Evolutionary conservation across 345 rosid species (phyloP).

Genomic region (Geranium brycei): DNA sequence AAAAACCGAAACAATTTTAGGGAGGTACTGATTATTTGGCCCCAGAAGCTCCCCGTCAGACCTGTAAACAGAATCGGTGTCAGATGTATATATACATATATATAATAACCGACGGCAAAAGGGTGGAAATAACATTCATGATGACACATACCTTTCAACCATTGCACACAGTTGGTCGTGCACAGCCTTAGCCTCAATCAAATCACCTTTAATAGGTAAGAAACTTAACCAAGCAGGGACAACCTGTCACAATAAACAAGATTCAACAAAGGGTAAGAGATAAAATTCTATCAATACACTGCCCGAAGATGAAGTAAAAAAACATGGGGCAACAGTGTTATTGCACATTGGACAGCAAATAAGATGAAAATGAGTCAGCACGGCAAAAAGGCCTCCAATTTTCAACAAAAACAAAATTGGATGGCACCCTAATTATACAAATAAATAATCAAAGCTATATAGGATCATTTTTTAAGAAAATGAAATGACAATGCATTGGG

Average conservation of each 20-base stretch:
- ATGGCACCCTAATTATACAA: too few species aligned
- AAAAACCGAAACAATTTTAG: conserved; percentile 75
- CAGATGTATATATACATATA: too few species aligned
- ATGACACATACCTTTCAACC: conserved; percentile 66
- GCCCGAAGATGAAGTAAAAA: too few species aligned
- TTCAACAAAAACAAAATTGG: too few species aligned
- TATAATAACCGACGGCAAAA: neutral
- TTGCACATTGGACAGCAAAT: too few species aligned
- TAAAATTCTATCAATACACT: too few species aligned
- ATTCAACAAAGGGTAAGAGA: neutral
- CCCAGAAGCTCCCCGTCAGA: conserved; percentile 80
- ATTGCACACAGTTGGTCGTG: conserved; percentile 94
- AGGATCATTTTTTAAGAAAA: neutral
- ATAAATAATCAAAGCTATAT: neutral
- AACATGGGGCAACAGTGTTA: too few species aligned
- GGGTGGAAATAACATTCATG: neutral
- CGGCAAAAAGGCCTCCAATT: too few species aligned
- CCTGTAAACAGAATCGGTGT: conserved; percentile 29
- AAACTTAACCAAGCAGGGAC: conserved; percentile 98
- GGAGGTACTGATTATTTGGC: conserved; percentile 75
- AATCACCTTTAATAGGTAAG: conserved; percentile 82
- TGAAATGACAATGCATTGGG: neutral
- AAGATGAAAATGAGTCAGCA: too few species aligned
- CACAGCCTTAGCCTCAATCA: conserved; percentile 93
- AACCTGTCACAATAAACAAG: conserved; percentile 33